Conservation (phyloP, 2,329 filamentous ascomycete species). For the Plenodomus lindquistii region DNA sequence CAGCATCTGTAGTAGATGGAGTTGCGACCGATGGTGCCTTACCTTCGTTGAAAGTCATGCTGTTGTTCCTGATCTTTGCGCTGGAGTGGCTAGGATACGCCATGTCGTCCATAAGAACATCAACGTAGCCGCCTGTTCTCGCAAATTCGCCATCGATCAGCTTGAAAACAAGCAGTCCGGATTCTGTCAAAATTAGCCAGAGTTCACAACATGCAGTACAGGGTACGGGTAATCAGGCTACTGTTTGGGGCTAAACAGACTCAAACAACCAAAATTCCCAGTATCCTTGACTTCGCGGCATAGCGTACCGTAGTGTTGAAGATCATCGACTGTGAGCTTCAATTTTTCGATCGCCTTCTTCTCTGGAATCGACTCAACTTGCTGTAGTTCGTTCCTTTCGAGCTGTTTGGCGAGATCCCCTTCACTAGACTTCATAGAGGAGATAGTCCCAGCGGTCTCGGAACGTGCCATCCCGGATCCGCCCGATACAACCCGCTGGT, state of each 20-base stretch:
- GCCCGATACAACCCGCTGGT: constrained; percentile 24
- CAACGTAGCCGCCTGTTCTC: constrained; percentile 74
- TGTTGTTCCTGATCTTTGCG: constrained; percentile 70
- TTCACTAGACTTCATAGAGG: constrained; percentile 46
- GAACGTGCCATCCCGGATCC: constrained; percentile 27
- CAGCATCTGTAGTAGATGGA: constrained; percentile 15
- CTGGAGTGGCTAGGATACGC: constrained; percentile 87
- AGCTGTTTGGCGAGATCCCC: constrained; percentile 51
- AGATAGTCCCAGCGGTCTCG: constrained; percentile 48
- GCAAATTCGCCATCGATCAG: constrained; percentile 87
- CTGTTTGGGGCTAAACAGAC: constrained; percentile 27
- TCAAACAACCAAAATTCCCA: constrained; percentile 24
- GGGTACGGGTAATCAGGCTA: constrained; percentile 21
- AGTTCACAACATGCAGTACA: constrained; percentile 3
- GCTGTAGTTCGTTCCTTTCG: constrained; percentile 52
- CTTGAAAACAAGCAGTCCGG: constrained; percentile 91
- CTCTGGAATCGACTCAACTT: constrained; percentile 53
- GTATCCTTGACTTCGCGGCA: constrained; percentile 14
- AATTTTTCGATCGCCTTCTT: constrained; percentile 72
- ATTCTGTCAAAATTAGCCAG: constrained; percentile 63
- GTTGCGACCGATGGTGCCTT: constrained; percentile 18
- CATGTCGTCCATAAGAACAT: constrained; percentile 93
- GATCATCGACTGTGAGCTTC: constrained; percentile 75
- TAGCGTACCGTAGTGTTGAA: constrained; percentile 71
- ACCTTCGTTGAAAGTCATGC: constrained; percentile 81